A percentile compares a stretch with the other conserved stretches of the same genome.
Evolutionary conservation across 305 asterid genomes (phyloP).

Genomic region (Fraxinus nigra): DNA sequence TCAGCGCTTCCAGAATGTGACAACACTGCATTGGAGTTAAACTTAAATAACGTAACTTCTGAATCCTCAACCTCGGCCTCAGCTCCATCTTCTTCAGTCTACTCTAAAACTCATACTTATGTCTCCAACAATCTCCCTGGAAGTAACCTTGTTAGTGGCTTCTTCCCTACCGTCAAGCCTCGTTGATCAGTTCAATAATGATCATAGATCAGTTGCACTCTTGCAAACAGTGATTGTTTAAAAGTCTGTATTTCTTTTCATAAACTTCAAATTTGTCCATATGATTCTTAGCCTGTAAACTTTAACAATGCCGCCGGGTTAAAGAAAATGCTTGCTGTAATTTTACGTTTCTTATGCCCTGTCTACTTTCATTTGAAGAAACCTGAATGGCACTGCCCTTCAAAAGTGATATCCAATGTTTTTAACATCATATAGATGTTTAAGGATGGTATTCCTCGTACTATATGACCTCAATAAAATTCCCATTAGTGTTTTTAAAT

Average conservation of each 20-base stretch:
- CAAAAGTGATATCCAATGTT: neutral
- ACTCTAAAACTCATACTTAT: conserved; percentile 36
- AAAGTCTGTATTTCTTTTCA: neutral
- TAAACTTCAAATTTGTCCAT: neutral
- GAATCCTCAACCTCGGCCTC: conserved; percentile 30
- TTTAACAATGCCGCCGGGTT: neutral
- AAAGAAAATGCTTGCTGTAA: neutral
- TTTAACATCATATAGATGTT: neutral
- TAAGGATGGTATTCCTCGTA: neutral
- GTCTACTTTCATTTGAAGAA: neutral
- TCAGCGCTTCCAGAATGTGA: conserved; percentile 45
- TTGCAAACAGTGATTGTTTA: neutral
- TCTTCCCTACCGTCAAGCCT: conserved; percentile 45
- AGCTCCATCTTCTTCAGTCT: conserved; percentile 33
- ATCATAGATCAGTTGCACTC: neutral
- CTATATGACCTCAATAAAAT: neutral
- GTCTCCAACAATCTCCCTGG: conserved; percentile 41
- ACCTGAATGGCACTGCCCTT: neutral
- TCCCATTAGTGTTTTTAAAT: neutral
- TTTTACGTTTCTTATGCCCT: neutral
- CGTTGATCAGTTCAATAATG: conserved; percentile 34
- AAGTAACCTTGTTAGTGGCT: conserved; percentile 61
- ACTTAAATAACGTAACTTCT: conserved; percentile 20
- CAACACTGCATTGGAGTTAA: conserved; percentile 10
- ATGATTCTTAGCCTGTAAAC: neutral